Percentiles rank a stretch among this genome's conserved stretches.
Conservation (phyloP, 352 stramenopile genomes). For the Phytophthora constricta region DNA sequence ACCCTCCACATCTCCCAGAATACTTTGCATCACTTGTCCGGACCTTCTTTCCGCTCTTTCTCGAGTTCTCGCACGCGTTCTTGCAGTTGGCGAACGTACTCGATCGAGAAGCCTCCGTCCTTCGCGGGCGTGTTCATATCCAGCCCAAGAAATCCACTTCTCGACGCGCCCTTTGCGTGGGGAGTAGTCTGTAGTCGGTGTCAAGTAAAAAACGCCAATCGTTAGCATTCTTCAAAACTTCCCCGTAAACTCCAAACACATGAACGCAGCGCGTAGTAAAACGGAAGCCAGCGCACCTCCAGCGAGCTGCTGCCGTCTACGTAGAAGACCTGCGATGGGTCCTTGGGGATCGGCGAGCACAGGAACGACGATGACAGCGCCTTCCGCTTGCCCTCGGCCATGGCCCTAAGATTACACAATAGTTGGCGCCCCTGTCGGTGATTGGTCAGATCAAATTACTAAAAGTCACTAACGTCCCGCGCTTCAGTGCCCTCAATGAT, state of each 20-base stretch:
- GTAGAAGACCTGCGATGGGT: constrained; percentile 67
- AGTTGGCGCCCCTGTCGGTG: neutral
- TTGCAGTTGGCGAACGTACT: constrained; percentile 40
- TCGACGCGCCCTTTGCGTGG: constrained; percentile 27
- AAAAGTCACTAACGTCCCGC: neutral
- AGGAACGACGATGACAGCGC: constrained; percentile 57
- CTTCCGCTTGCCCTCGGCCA: constrained; percentile 41
- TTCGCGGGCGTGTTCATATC: constrained; percentile 43
- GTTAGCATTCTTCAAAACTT: too few species aligned
- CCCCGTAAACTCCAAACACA: too few species aligned
- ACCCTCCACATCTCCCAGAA: neutral
- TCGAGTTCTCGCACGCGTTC: constrained; percentile 41
- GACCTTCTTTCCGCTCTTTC: constrained; percentile 46
- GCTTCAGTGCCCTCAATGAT: neutral
- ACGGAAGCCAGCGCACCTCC: constrained; percentile 13
- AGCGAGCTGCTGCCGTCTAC: constrained; percentile 43
- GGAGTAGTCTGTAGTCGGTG: neutral
- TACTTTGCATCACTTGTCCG: neutral
- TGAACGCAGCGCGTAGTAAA: too few species aligned
- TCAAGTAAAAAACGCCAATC: too few species aligned
- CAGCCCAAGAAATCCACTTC: constrained; percentile 43
- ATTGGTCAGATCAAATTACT: neutral
- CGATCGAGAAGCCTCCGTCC: constrained; percentile 9
- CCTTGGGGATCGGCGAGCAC: constrained; percentile 71
- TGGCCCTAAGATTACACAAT: constrained; percentile 5